Evolutionary conservation across 2,329 filamentous ascomycete species (phyloP), one percentile per base, ranked within the genome.

Genomic region (Trichothecium sympodiale): DNA sequence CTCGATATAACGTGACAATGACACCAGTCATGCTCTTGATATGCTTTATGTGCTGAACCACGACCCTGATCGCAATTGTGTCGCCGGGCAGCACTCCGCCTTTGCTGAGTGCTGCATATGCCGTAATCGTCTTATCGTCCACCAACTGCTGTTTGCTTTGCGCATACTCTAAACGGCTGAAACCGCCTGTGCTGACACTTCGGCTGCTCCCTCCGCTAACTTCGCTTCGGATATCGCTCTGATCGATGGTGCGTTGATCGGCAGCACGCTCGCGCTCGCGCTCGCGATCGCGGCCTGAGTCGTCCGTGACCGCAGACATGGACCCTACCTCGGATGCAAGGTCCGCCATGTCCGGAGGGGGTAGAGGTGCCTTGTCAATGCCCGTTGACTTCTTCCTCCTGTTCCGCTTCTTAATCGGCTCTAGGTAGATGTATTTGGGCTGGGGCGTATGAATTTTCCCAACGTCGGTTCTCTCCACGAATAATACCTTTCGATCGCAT

Each of bases 1-100:
- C 84, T 31, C 91, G 77, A 54, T 93, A 95, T 8, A 98, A 65
- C 2, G 91, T 96, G 31, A 94, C 77, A 41, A 96, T 91, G 33
- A 96, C 82, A 7, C 91, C 89, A 46, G 89, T 83, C 60, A 94
- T 71, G 53, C 87, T 96, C 61, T 89, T 86, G 50, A 96, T 76
- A 39, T 79, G 74, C 56, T 93, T 94, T 40, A 82, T 89, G 54
- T 96, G 91, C 43, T 86, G 81, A 40, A 98, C 79, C 1, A 73
- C 77, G 35, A 96, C 79, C 48, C 76, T 81, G 36, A 96, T 71
- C 0, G 84, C 78, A 30, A 96, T 67, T 17, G 74, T 74, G 47
- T 96, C 91, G 13, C 91, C 91, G 0, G 87, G 80, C 12, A 96
- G 65, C 52, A 82, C 93, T 14, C 88, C 91, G 10, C 83, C 82